Evolutionary conservation across 768 basidiomycete genomes (phyloP), one percentile per base, ranked within the genome.

Genomic region (Leccinellum luteum): DNA sequence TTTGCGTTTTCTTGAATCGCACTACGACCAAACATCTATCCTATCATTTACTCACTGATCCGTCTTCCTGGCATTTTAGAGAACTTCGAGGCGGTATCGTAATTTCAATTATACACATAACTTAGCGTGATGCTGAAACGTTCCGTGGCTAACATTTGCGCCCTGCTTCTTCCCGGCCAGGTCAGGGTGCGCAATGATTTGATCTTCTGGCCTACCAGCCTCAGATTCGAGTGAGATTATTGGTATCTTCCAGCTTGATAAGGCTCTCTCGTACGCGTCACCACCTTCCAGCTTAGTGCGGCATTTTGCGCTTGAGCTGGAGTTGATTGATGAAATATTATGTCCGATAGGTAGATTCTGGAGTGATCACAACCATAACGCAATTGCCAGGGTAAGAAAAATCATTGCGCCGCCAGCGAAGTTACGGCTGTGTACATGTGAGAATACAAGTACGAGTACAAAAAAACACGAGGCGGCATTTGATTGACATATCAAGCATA

Each of bases 381-480:
- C 28, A 25, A 19, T 35, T 54, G 25, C 34, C 25, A 35, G 19
- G 14, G 27, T 28, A 28, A 28, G 51, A n/a, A 28, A 19, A 15
- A 31, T 14, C 19, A 54, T 10, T 27, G 54, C 44, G 38, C 55
- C 31, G 41, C n/a, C 45, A 28, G 27, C 31, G 44, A 13, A 41
- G 38, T 9, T n/a, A 19, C 41, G 41, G 19, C 19, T 13, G 4
- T 41, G n/a, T n/a, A n/a, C n/a, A n/a, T n/a, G 38, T 19, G n/a
- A 43, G 41, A 43, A 43, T 15, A 47, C 45, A 45, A 56, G 44
- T 54, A 55, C 3, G 6, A 6, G 27, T n/a, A n/a, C n/a, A n/a
- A 63, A 58, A 15, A 62, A 55, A 54, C 44, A 66, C 55, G 38
- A 54, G 50, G 55, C 28, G 41, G 50, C 19, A 41, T 54, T 54